Evolutionary conservation across 805 yeast genomes (phyloP).

Genomic region (Zygoascus ofunaensis): DNA sequence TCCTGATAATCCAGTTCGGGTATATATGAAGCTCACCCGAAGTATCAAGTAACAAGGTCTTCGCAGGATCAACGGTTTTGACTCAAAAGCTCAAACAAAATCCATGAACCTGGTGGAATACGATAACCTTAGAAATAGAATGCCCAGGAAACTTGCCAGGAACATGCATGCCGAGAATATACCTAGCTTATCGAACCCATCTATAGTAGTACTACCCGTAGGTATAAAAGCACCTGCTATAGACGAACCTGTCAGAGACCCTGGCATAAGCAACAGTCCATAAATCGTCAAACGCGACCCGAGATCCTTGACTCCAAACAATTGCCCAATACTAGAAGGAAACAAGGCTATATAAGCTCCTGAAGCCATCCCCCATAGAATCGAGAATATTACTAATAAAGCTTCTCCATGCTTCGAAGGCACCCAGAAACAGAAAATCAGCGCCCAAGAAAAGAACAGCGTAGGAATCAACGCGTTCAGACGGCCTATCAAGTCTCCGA

Average conservation of each 20-base stretch:
- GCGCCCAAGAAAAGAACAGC: constrained; percentile 25
- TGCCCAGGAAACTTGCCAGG: constrained; percentile 15
- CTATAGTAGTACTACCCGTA: constrained; percentile 7
- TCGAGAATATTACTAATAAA: constrained; percentile 21
- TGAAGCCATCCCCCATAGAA: constrained; percentile 31
- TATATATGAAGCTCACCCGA: too few relatives aligned
- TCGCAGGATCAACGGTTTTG: too few relatives aligned
- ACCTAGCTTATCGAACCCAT: constrained; percentile 26
- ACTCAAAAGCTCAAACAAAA: constrained; percentile 15
- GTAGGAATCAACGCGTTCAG: constrained; percentile 30
- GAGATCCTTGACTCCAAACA: constrained; percentile 28
- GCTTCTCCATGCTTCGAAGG: constrained; percentile 14
- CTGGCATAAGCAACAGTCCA: constrained; percentile 25
- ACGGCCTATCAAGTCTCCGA: constrained; percentile 43
- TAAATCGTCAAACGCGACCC: constrained; percentile 26
- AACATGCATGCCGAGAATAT: constrained; percentile 28
- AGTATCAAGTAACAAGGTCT: too few relatives aligned
- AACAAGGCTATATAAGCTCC: constrained; percentile 30
- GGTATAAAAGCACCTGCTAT: constrained; percentile 32
- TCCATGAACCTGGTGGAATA: constrained; percentile 13
- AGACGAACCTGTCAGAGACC: constrained; percentile 30
- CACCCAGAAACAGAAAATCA: constrained; percentile 18
- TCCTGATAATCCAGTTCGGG: too few relatives aligned
- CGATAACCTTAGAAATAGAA: constrained; percentile 13
- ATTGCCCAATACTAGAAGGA: constrained; percentile 30